Base-by-base conservation (phyloP, 164 flowering plant species). In the Warburgia ugandensis region DNA sequence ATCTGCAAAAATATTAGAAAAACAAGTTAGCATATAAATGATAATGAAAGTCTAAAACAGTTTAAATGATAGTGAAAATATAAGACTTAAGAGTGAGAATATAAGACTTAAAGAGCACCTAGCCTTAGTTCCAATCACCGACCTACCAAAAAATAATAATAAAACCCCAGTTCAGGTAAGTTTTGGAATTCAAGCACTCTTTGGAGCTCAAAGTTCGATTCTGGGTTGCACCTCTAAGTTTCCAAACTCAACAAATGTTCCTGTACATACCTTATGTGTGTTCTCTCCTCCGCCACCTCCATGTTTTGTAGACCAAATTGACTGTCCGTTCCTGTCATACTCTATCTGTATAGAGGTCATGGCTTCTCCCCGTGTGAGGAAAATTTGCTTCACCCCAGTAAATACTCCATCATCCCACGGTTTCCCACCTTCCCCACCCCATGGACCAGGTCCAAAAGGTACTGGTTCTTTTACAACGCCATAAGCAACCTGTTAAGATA, bases 391-490 rank as follows among this genome's bases (percentile, higher is more conserved):
- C 16, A 84, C 65, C 22, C 94, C 96, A 1, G 84, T 61, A 48
- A 64, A 80, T 4, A 80, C 88, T 23, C 96, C 96, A 68, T 84
- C 96, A 60, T 88, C 94, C 96, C 96, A 88, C 5, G 79, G 68
- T 46, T 56, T 66, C 7, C 96, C 96, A 60, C 88, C 83, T 25
- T 84, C 83, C 1, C 96, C 96, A 17, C 96, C 94, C 94, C 96
- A 88, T 5, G 94, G 96, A 2, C 91, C 91, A 0, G 85, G 71
- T 25, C 78, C 86, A 35, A 64, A 68, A 40, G 85, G 81, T 11
- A 70, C 74, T 50, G 86, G 80, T 62, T 84, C 84, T 55, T 80
- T 82, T 11, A 78, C 59, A 44, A 77, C 56, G 5, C 76, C 68
- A 45, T 60, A 46, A 10, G 55, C 56, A 42, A 64, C 69, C 89